Conservation (phyloP, 306 rosid genomes). For the Cucurbita argyrosperma region DNA sequence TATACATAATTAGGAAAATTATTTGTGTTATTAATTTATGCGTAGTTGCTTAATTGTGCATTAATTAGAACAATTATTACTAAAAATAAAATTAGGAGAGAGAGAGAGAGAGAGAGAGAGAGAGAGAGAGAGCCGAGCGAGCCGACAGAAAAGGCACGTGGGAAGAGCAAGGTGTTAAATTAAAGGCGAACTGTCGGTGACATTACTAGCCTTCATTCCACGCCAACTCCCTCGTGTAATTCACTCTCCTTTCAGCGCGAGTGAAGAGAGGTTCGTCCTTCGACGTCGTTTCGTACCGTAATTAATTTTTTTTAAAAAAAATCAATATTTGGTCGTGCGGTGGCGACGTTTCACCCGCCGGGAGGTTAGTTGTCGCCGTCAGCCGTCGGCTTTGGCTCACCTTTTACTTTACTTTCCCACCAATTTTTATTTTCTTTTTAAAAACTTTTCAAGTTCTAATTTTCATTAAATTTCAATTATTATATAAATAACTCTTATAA, state of each 20-base stretch:
- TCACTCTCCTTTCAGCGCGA: neutral
- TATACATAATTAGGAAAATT: neutral
- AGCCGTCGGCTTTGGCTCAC: neutral
- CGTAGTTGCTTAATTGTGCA: neutral
- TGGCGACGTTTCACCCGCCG: conserved; percentile 3
- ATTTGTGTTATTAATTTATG: neutral
- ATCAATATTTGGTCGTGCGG: neutral
- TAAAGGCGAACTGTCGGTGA: conserved; percentile 29
- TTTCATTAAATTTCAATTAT: no score
- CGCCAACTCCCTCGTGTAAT: conserved; percentile 11
- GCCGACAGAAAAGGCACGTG: conserved; percentile 1
- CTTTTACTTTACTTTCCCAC: neutral
- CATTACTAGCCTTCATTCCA: conserved; percentile 19
- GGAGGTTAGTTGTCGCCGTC: neutral
- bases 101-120: no score
- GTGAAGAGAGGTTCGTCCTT: neutral
- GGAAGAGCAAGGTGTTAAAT: neutral
- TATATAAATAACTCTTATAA: no score
- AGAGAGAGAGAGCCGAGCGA: neutral
- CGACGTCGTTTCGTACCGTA: neutral
- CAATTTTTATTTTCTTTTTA: neutral
- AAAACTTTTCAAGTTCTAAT: neutral
- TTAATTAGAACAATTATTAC: neutral
- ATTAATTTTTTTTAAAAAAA: neutral
- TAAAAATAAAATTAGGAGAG: neutral